Evolutionary conservation across 176 grass and related monocot genomes (phyloP).

Genomic region (Ananas comosus): DNA sequence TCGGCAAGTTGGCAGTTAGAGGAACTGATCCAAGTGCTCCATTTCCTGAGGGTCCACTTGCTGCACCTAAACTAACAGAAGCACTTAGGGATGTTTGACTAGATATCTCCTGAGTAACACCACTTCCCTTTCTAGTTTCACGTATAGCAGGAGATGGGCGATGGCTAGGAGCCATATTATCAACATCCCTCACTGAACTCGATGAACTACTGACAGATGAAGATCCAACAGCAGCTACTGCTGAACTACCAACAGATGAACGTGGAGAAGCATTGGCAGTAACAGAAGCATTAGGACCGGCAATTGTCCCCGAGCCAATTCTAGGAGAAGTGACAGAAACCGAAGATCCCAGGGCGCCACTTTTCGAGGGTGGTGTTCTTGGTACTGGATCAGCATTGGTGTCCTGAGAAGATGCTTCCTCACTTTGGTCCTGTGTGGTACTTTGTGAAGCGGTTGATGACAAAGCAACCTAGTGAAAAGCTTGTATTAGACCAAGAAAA

Average conservation of each 20-base stretch:
- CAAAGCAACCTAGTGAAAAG: conserved; percentile 35
- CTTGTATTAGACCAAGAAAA: not conserved
- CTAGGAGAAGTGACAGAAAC: conserved; percentile 12
- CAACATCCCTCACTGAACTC: conserved; percentile 64
- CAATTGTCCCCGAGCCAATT: conserved; percentile 31
- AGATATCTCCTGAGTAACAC: conserved; percentile 42
- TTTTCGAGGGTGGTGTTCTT: conserved; percentile 72
- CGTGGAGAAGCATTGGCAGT: conserved; percentile 32
- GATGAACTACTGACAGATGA: conserved; percentile 41
- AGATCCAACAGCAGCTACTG: conserved; percentile 36
- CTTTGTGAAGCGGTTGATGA: conserved; percentile 37
- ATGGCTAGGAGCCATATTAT: conserved; percentile 45
- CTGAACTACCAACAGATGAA: conserved; percentile 26
- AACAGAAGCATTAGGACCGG: conserved; percentile 18
- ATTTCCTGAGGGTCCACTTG: conserved; percentile 7
- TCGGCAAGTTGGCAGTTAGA: conserved; percentile 14
- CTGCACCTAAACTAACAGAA: conserved; percentile 5
- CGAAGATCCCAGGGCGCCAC: conserved; percentile 21
- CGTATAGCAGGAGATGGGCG: conserved; percentile 64
- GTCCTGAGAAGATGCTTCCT: conserved; percentile 60
- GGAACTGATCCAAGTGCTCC: conserved; percentile 18
- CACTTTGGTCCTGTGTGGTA: conserved; percentile 53
- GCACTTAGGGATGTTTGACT: conserved; percentile 10
- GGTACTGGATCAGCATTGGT: conserved; percentile 42
- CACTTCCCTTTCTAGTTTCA: conserved; percentile 52